Percentiles rank a stretch among this genome's conserved stretches.
phyloP scores from a whole-genome alignment of 192 early-diverging fungal genomes.

The Rhizophagus clarus region DNA sequence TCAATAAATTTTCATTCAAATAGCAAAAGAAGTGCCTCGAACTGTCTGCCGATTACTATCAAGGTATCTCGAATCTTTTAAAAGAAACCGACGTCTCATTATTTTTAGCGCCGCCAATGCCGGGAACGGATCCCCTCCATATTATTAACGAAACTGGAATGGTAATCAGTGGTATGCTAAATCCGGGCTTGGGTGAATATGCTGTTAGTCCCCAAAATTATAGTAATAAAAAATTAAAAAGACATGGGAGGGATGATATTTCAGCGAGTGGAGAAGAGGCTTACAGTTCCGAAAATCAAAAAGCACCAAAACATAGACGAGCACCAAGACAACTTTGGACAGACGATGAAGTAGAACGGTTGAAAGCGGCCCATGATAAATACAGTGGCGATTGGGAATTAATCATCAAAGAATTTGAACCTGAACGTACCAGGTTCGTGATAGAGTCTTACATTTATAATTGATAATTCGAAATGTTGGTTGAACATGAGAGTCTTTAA shows the following conservation, averaged over 20 bases:
- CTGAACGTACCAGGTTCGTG: conserved; percentile 22
- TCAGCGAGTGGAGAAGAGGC: conserved; percentile 3
- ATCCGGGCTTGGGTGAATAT: conserved; percentile 14
- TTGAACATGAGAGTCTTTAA: background rate
- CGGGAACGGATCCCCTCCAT: conserved; percentile 12
- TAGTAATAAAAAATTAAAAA: conserved; percentile 28
- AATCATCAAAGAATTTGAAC: conserved; percentile 31
- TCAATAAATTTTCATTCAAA: background rate
- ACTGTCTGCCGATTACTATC: conserved; percentile 26
- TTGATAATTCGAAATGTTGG: background rate
- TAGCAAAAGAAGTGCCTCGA: conserved; percentile 33
- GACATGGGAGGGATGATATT: conserved; percentile 7
- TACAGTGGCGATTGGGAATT: conserved; percentile 29
- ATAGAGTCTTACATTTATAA: background rate
- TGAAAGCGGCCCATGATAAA: conserved; percentile 26
- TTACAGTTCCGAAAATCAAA: conserved; percentile 21
- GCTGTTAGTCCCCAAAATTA: background rate
- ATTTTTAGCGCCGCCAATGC: conserved; percentile 9
- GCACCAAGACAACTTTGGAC: conserved; percentile 33
- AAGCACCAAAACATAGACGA: conserved; percentile 17
- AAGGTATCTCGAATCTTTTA: conserved; percentile 29
- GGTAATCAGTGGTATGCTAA: conserved; percentile 23
- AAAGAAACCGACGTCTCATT: conserved; percentile 28
- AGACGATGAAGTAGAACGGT: conserved; percentile 27
- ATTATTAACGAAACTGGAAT: conserved; percentile 30